A percentile compares a stretch with the other conserved stretches of the same genome.
These are phyloP conservation scores for Tilletia setariae DNA, from an alignment of 1,284 basidiomycete genomes.

Conservation along the genomic window DNA sequence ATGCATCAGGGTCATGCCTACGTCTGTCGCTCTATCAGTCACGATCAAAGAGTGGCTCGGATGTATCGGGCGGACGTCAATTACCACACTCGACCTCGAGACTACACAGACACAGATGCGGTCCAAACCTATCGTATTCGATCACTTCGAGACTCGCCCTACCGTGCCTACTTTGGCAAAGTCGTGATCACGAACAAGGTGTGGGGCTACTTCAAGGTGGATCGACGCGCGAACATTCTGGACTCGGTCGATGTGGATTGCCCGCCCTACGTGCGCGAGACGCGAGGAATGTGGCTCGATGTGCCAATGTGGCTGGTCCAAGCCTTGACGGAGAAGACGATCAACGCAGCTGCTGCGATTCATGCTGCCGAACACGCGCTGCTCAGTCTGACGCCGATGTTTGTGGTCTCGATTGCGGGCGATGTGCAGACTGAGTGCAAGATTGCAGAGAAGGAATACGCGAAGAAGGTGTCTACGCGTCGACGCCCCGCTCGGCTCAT, in stretches of 20 bases:
- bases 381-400: slow-evolving; percentile 66
- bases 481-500: slow-evolving; percentile 80
- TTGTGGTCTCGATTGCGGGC: slow-evolving; percentile 63
- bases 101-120: slow-evolving; percentile 70
- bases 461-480: slow-evolving; percentile 62
- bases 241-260: slow-evolving; percentile 77
- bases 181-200: slow-evolving; percentile 68
- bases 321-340: slow-evolving; percentile 61
- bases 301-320: slow-evolving; percentile 64
- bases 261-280: slow-evolving; percentile 72
- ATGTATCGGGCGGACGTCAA: slow-evolving; percentile 73
- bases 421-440: slow-evolving; percentile 86
- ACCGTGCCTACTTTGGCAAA: slow-evolving; percentile 72
- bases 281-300: slow-evolving; percentile 81
- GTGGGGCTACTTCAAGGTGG: slow-evolving; percentile 60
- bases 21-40: slow-evolving; percentile 73
- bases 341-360: slow-evolving; percentile 72
- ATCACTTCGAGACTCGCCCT: slow-evolving; percentile 64
- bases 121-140: slow-evolving; percentile 73
- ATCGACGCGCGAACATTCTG: slow-evolving; percentile 62
- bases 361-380: slow-evolving; percentile 82
- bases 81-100: slow-evolving; percentile 69
- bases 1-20: slow-evolving; percentile 56
- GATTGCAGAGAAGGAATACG: slow-evolving; percentile 70
- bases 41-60: slow-evolving; percentile 72